Evolutionary conservation across 2,329 filamentous ascomycete species (phyloP), one percentile per base, ranked within the genome.

Genomic region (Pseudogymnoascus sp.): DNA sequence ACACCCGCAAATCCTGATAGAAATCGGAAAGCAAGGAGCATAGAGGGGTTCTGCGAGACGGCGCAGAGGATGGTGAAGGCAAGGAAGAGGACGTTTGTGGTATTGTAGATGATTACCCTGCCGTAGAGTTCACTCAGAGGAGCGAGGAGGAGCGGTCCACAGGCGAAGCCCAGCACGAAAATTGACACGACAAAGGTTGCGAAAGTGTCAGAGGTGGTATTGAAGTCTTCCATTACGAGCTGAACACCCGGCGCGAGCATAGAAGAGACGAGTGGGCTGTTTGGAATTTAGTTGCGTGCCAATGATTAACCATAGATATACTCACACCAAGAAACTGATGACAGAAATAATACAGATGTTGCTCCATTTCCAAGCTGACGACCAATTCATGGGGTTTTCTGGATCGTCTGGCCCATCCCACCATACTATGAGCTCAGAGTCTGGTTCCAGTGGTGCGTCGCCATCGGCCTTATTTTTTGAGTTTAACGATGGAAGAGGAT

Each of bases 11-110:
- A 70, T 0, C 78, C 80, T 0, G 77, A 74, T 2, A 82, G 67
- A 62, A 82, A 79, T 0, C 80, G 74, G 58, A 80, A 78, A 2
- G 71, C 73, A 37, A 79, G 72, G 8, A 79, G 69, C 4, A 75
- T 75, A 0, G 71, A 72, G 7, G 79, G 72, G 57, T 76, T 77
- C 1, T 81, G 80, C 0, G 84, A 78, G 9, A 88, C 75, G 0
- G 84, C 87, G 61, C 84, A 86, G 0, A 82, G 86, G 62, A 89
- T 77, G 15, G 80, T 78, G 64, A 88, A 80, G n/a, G 89, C 68
- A 0, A 78, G 72, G 61, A 81, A 84, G 68, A 81, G 76, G 0
- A 79, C 58, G 57, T 77, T 80, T 1, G 75, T 76, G 0, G 67
- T 58, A 36, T 80, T 75, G 6, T 80, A 69, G 5, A 82, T 69